Evolutionary conservation across 1,284 basidiomycete species (phyloP).

Genomic region (Malassezia vespertilionis): DNA sequence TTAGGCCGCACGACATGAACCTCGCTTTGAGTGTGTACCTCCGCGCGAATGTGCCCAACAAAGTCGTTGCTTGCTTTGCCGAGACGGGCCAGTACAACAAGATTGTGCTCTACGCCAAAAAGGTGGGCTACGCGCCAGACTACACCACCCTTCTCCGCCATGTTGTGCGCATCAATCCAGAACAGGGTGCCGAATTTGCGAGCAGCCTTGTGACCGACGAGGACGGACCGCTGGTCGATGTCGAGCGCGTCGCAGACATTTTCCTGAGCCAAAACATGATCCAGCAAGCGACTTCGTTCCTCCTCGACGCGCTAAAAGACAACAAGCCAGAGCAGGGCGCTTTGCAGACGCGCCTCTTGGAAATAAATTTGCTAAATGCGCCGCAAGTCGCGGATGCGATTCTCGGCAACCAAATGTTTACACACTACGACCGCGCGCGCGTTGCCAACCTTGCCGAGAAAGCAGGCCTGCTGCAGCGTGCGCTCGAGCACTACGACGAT

Average conservation of each 20-base stretch:
- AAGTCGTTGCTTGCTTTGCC: conserved; percentile 91
- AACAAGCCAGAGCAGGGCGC: conserved; percentile 96
- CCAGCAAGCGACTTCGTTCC: conserved; percentile 95
- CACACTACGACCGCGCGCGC: conserved; percentile 87
- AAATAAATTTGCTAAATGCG: conserved; percentile 96
- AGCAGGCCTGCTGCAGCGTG: conserved; percentile 87
- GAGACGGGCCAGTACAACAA: conserved; percentile 98
- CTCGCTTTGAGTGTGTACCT: conserved; percentile 97
- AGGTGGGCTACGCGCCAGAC: conserved; percentile 87
- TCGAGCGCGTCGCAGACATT: conserved; percentile 69
- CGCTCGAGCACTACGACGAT: conserved; percentile 96
- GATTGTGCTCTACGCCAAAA: conserved; percentile 95
- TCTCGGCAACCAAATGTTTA: conserved; percentile 97
- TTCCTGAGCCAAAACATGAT: conserved; percentile 99
- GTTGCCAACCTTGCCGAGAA: conserved; percentile 98
- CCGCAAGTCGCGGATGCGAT: conserved; percentile 99
- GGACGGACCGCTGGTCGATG: conserved; percentile 77
- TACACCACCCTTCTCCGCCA: conserved; percentile 92
- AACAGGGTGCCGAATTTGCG: conserved; percentile 97
- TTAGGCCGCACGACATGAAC: conserved; percentile 89
- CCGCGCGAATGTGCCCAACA: conserved; percentile 94
- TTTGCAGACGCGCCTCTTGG: conserved; percentile 87
- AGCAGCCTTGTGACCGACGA: conserved; percentile 91
- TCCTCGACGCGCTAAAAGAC: conserved; percentile 96
- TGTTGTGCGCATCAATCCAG: conserved; percentile 88